phyloP scores from a whole-genome alignment of 208 protist species.

The Naegleria lovaniensis region DNA sequence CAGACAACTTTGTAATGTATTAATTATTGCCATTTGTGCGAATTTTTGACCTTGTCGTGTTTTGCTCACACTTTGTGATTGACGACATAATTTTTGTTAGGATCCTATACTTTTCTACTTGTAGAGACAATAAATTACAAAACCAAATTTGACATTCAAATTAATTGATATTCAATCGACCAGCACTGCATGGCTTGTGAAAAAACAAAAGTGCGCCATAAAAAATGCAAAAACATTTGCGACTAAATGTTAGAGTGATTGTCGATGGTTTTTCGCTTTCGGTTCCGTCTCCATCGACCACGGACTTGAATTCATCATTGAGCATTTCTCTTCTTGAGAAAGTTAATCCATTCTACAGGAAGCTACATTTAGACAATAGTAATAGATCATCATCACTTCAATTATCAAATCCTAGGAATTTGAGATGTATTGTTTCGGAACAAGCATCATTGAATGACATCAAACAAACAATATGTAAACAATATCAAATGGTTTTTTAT shows the following conservation, averaged over 20 bases:
- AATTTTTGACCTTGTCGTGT: not conserved
- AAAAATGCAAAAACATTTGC: not conserved
- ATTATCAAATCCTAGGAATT: not conserved
- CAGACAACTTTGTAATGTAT: not conserved
- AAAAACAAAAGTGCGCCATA: no score
- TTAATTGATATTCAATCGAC: no score
- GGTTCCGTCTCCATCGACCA: not conserved
- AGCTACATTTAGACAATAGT: not conserved
- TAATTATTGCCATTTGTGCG: not conserved
- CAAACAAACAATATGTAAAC: not conserved
- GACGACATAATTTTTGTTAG: not conserved
- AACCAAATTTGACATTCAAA: no score
- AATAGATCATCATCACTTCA: not conserved
- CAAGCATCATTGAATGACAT: not conserved
- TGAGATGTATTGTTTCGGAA: not conserved
- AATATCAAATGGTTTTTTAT: conserved; percentile 1
- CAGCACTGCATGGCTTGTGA: no score
- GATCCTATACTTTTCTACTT: not conserved
- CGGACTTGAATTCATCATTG: not conserved
- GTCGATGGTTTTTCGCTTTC: not conserved
- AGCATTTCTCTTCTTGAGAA: not conserved
- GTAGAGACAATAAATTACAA: no score
- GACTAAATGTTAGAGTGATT: not conserved
- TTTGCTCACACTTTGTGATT: not conserved
- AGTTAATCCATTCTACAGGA: not conserved